Percentiles rank a stretch among this genome's conserved stretches.
Evolutionary conservation across 352 stramenopile species (phyloP).

Genomic region (Phytophthora boehmeriae): DNA sequence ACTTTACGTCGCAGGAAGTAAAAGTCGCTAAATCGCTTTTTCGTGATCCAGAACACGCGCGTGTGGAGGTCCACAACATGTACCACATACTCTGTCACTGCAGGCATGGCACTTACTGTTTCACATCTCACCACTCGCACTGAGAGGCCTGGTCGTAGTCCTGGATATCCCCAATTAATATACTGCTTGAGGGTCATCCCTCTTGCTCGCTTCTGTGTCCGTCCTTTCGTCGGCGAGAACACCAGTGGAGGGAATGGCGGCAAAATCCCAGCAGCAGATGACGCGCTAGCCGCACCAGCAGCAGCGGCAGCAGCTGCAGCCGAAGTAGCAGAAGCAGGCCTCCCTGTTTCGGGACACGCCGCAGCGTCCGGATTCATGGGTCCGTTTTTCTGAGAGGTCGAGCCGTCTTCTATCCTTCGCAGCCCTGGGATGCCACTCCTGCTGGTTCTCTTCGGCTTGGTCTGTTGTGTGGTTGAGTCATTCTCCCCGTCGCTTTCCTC

Average conservation of each 20-base stretch:
- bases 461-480: conserved; percentile 2
- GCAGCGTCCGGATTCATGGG: conserved; percentile 32
- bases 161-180: conserved; percentile 51
- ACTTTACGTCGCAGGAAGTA: conserved; percentile 75
- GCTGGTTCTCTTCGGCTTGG: conserved; percentile 24
- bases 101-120: conserved; percentile 54
- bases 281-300: conserved; percentile 14
- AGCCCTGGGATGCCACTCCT: conserved; percentile 24
- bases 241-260: conserved; percentile 61
- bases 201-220: conserved; percentile 32
- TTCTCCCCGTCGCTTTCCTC: conserved; percentile 18
- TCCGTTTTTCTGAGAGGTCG: conserved; percentile 7
- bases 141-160: conserved; percentile 71
- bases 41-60: conserved; percentile 84
- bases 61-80: conserved; percentile 82
- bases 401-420: conserved; percentile 31
- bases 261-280: conserved; percentile 30
- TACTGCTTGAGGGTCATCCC: conserved; percentile 62
- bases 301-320: conserved; percentile 11
- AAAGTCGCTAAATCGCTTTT: conserved; percentile 82
- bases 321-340: conserved; percentile 11
- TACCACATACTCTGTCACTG: conserved; percentile 75
- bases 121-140: conserved; percentile 74
- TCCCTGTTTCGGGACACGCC: conserved; percentile 30
- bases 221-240: conserved; percentile 55